These are phyloP conservation scores for Daldinia vernicosa DNA, from an alignment of 495 filamentous ascomycete genomes.

Conservation along the genomic window DNA sequence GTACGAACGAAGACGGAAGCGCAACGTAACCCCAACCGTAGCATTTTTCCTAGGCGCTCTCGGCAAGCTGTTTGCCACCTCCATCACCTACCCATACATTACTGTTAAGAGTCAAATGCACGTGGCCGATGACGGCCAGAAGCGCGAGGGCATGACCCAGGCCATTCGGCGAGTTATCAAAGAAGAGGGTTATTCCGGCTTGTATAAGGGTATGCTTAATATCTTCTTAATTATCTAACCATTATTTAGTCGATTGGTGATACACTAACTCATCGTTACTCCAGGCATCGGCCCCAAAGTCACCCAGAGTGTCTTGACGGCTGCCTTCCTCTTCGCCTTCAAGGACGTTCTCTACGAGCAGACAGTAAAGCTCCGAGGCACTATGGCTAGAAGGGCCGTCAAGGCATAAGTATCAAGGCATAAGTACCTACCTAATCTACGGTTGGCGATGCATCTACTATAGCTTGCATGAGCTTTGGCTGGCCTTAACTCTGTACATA, in stretches of 20 bases:
- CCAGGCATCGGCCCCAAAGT: constrained; percentile 93
- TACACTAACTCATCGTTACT: constrained; percentile 6
- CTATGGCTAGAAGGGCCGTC: constrained; percentile 53
- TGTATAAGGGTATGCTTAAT: constrained; percentile 83
- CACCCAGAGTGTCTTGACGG: constrained; percentile 94
- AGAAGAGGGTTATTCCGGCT: constrained; percentile 86
- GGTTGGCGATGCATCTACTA: background rate
- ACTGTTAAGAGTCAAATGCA: constrained; percentile 98
- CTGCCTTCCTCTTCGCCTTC: constrained; percentile 96
- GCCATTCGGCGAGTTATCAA: constrained; percentile 79
- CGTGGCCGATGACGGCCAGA: constrained; percentile 74
- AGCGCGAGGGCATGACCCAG: constrained; percentile 73
- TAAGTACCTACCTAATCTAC: constrained; percentile 24
- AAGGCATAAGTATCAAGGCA: constrained; percentile 50
- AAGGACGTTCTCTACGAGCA: constrained; percentile 81
- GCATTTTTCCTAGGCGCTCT: constrained; percentile 92
- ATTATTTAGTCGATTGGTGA: background rate
- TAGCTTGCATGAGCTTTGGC: background rate
- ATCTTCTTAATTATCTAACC: background rate
- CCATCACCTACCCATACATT: constrained; percentile 97
- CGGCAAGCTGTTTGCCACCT: constrained; percentile 93
- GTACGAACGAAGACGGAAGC: constrained; percentile 55
- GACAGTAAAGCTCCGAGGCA: constrained; percentile 57
- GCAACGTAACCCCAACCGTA: constrained; percentile 77
- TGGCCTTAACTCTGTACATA: constrained; percentile 11